Evolutionary conservation across 257 asterid species (phyloP).

Genomic region (Solanum chilense): DNA sequence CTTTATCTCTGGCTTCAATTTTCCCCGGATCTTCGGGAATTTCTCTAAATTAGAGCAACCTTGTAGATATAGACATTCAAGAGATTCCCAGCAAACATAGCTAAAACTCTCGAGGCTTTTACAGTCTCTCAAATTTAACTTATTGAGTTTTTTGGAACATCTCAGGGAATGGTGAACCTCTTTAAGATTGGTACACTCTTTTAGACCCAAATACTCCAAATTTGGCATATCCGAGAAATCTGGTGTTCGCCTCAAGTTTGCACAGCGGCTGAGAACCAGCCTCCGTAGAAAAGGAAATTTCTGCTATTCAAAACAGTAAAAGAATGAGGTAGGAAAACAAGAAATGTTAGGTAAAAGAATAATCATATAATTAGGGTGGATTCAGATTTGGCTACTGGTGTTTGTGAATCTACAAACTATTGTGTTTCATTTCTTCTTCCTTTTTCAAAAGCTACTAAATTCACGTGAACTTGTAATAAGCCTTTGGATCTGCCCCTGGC

Average conservation of each 20-base stretch:
- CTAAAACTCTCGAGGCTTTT: neutral
- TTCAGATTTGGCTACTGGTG: no score
- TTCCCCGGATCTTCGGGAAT: neutral
- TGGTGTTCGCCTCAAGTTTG: neutral
- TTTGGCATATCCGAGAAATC: neutral
- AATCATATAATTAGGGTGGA: neutral
- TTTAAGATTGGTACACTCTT: neutral
- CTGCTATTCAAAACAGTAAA: neutral
- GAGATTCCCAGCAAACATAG: neutral
- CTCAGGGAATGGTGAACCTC: neutral
- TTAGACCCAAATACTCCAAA: neutral
- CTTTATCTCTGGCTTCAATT: neutral
- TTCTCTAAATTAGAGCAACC: neutral
- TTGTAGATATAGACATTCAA: neutral
- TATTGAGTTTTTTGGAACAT: neutral
- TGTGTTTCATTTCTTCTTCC: no score
- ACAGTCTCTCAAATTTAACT: neutral
- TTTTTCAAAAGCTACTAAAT: no score
- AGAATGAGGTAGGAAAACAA: neutral
- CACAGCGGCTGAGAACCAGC: neutral
- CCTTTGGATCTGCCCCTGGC: no score
- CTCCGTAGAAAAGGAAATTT: neutral
- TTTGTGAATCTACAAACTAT: no score
- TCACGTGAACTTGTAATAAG: no score
- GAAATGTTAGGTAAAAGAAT: neutral